Base-by-base conservation (phyloP, 441 rosid genomes). In the Melastoma candidum region DNA sequence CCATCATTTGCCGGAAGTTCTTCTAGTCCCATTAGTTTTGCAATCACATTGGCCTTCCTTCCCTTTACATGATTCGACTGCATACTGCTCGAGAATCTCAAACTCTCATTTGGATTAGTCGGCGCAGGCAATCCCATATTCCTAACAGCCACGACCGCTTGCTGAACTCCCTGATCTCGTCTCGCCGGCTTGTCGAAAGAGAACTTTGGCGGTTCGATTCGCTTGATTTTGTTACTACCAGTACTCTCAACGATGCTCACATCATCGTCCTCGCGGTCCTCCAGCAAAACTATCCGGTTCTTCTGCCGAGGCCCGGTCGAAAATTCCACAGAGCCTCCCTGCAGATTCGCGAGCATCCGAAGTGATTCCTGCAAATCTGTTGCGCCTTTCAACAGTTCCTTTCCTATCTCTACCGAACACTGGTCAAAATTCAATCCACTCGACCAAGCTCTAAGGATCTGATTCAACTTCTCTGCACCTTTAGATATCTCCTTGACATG, bases 11-110 rank as follows among this genome's bases (percentile, higher is more conserved):
- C 72, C n/a, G 82, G 93, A 69, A 80, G 75, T 58, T 83, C 87
- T 27, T 85, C 87, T 17, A 84, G 49, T 48, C 99, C 97, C 95
- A 86, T 93, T 47, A 86, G 63, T 82, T 83, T 86, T 7, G 96
- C 99, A 46, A 89, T 79, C 47, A 89, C 88, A 75, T 71, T 89
- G 24, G 97, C 84, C 53, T 89, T 81, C 69, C 96, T 81, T 29
- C 68, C 82, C 52, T 80, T 93, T 14, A 77, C 90, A 11, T 71
- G 59, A 61, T 76, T 83, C 47, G 63, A 44, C 51, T 59, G 71
- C 27, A 68, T 6, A 12, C 84, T 68, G 62, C 60, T 72, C 5
- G 69, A 54, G 1, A 48, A 63, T 36, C 69, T 68, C 65, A 61
- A 25, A 55, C 60, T 60, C 12, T 74, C 74, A 7, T 75, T 58